These are phyloP conservation scores for Pigoraptor vietnamica DNA, from an alignment of 78 protist genomes.

Conservation along the genomic window DNA sequence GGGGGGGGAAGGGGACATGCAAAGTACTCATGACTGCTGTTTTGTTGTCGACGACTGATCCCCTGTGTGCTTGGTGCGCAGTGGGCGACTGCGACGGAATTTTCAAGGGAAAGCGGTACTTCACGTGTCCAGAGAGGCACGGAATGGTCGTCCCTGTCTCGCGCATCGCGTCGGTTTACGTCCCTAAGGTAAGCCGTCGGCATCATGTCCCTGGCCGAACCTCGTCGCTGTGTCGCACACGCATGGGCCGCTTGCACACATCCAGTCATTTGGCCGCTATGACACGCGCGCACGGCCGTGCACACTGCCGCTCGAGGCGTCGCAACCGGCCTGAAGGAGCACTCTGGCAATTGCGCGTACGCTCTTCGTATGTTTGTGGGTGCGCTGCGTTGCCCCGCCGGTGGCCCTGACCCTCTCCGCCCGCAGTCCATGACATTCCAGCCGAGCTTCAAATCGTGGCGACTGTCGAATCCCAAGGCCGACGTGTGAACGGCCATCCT, in stretches of 20 bases:
- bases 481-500: background rate
- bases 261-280: too few relatives aligned
- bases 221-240: background rate
- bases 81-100: background rate
- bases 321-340: too few relatives aligned
- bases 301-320: too few relatives aligned
- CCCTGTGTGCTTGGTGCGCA: too few relatives aligned
- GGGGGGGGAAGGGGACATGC: too few relatives aligned
- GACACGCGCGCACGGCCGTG: too few relatives aligned
- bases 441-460: background rate
- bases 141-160: background rate
- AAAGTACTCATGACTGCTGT: too few relatives aligned
- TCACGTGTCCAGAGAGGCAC: background rate
- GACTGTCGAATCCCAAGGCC: background rate
- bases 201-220: too few relatives aligned
- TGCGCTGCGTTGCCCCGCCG: too few relatives aligned
- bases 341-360: background rate
- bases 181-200: background rate
- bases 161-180: background rate
- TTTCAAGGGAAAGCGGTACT: background rate
- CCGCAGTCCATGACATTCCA: background rate
- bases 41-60: too few relatives aligned
- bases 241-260: background rate
- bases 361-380: too few relatives aligned
- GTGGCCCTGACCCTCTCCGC: background rate